Base-by-base conservation (phyloP, 805 yeast genomes). In the Saturnispora besseyi region DNA sequence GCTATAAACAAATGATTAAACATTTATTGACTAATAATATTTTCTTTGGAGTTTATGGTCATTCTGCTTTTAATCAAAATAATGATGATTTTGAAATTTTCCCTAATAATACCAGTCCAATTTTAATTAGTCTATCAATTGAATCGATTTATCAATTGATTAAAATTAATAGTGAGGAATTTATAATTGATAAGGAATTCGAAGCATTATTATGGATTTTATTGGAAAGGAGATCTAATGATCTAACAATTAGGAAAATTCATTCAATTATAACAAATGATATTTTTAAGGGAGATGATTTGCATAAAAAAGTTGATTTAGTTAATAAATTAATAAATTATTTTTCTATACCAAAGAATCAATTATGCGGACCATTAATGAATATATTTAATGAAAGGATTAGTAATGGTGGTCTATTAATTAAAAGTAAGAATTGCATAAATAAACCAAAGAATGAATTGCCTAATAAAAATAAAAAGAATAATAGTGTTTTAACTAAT, bases 11-110 rank as follows among this genome's bases (percentile, higher is more conserved):
- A 11, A 53, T 69, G 10, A 53, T 73, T 50, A 62, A 63, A 44
- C 65, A 62, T 40, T 41, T 60, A 15, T 49, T 72, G 11, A 55
- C 59, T 29, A 67, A 66, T 50, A 68, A 71, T 50, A 55, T 68
- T 38, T 64, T 62, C 21, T 46, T 61, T 29, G 72, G 72, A 3
- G 57, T 64, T 21, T 57, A 58, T 40, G 57, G 56, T 22, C 57
- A 56, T 30, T 55, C 56, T 31, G 49, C 59, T 32, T 51, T 54
- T 21, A 48, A 51, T 28, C 34, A 10, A 24, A 26, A 33, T 36
- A 37, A 42, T 36, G 36, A 29, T 21, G 26, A 42, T 11, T 45
- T 54, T 18, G 61, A 60, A 30, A 55, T 73, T 37, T 67, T 57
- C 49, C 69, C 69, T 1, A 48, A 55, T 58, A 71, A 59, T 48